Conservation (phyloP, 2,329 filamentous ascomycete species). For the Trichoderma afroharzianum region DNA sequence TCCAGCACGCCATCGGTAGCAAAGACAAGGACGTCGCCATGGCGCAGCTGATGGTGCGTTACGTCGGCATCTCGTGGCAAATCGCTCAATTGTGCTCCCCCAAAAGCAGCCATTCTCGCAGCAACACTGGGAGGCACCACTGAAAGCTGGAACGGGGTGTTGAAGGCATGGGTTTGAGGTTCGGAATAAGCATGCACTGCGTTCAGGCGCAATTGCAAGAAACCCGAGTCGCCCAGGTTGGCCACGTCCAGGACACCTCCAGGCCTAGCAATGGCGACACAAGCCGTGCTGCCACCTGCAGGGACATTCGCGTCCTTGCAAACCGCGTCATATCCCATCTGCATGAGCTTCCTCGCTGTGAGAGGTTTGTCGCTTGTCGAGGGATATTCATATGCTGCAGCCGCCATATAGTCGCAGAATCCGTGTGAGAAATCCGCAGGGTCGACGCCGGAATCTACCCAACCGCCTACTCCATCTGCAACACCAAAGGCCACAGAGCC, state of each 20-base stretch:
- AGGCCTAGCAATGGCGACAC: slow-evolving; percentile 71
- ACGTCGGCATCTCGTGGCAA: slow-evolving; percentile 80
- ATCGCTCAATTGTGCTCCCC: slow-evolving; percentile 76
- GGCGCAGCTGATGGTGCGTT: slow-evolving; percentile 69
- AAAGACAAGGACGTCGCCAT: slow-evolving; percentile 91
- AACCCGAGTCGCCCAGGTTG: slow-evolving; percentile 94
- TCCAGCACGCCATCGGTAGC: slow-evolving; percentile 96
- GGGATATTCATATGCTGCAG: slow-evolving; percentile 60
- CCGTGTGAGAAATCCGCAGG: slow-evolving; percentile 94
- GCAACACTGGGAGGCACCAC: slow-evolving; percentile 79
- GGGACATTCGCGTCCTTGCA: slow-evolving; percentile 67
- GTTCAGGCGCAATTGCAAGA: slow-evolving; percentile 79
- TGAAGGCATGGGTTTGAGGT: slow-evolving; percentile 94
- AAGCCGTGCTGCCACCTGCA: slow-evolving; percentile 89
- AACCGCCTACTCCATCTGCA: slow-evolving; percentile 92
- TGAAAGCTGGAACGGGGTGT: slow-evolving; percentile 92
- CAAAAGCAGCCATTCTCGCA: slow-evolving; percentile 77
- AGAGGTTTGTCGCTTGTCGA: slow-evolving; percentile 38
- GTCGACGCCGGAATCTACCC: slow-evolving; percentile 88
- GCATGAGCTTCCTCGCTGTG: slow-evolving; percentile 68
- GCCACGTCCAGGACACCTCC: slow-evolving; percentile 80
- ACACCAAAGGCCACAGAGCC: slow-evolving; percentile 78
- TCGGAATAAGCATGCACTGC: slow-evolving; percentile 79
- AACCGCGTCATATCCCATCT: slow-evolving; percentile 79
- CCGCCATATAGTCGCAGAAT: slow-evolving; percentile 89